These are phyloP conservation scores for Kuraishia floccosa DNA, from an alignment of 805 yeast species.

Conservation along the genomic window DNA sequence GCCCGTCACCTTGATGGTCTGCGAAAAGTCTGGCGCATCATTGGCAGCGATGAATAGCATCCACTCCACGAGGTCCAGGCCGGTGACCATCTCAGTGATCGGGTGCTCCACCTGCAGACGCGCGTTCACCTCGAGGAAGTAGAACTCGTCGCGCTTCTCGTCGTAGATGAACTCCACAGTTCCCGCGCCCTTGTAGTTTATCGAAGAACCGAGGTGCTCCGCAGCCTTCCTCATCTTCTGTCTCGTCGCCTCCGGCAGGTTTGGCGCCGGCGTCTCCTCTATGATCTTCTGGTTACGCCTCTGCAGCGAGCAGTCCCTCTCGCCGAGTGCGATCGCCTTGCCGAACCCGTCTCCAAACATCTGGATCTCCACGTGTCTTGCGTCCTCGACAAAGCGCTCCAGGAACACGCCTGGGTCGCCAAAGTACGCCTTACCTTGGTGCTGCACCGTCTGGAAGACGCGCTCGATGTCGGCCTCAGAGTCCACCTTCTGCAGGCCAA, in stretches of 20 bases:
- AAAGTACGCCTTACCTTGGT: constrained; percentile 86
- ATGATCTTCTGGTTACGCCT: constrained; percentile 94
- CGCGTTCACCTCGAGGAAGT: constrained; percentile 93
- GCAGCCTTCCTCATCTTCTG: constrained; percentile 70
- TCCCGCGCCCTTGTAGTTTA: constrained; percentile 95
- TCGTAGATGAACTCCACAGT: constrained; percentile 95
- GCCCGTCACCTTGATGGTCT: constrained; percentile 54
- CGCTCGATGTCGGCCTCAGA: constrained; percentile 67
- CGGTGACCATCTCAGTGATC: constrained; percentile 90
- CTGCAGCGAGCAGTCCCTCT: constrained; percentile 95
- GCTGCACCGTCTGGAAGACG: constrained; percentile 84
- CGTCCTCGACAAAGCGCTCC: constrained; percentile 89
- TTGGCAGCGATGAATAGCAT: constrained; percentile 91
- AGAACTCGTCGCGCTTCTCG: constrained; percentile 75
- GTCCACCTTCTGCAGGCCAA: constrained; percentile 91
- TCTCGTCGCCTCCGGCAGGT: constrained; percentile 74
- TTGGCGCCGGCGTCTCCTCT: constrained; percentile 98
- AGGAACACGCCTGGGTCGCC: constrained; percentile 94
- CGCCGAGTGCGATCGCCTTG: constrained; percentile 87
- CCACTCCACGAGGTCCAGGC: constrained; percentile 93
- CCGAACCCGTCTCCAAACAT: constrained; percentile 96
- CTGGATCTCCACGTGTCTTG: constrained; percentile 95
- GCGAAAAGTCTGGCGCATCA: constrained; percentile 67
- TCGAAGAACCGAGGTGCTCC: constrained; percentile 66
- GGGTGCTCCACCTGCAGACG: constrained; percentile 98